A percentile compares a stretch with the other conserved stretches of the same genome.
Conservation (phyloP, 164 flowering plant genomes). For the Berberis thunbergii region DNA sequence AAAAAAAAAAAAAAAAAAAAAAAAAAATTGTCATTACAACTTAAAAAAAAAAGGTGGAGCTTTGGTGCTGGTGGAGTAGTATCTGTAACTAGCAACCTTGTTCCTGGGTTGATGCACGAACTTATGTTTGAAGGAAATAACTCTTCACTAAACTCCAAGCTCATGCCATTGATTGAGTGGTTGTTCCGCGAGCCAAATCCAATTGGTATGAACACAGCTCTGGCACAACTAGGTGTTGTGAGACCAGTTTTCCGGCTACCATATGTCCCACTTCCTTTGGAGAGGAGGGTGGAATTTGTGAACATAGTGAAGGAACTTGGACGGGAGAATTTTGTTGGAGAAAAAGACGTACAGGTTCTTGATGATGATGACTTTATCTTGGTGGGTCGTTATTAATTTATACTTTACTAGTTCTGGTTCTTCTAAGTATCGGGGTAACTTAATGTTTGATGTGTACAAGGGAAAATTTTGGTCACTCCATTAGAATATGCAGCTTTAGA, state of each 20-base stretch:
- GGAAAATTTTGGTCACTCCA: no score
- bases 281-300: conserved; percentile 67
- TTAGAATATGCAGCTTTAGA: no score
- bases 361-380: conserved; percentile 67
- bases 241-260: conserved; percentile 86
- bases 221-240: conserved; percentile 81
- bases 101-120: conserved; percentile 62
- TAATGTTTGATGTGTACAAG: no score
- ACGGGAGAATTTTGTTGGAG: conserved; percentile 70
- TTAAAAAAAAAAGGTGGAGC: no score
- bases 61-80: conserved; percentile 74
- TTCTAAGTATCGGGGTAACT: neutral
- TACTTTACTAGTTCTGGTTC: neutral
- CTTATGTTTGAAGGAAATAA: conserved; percentile 65
- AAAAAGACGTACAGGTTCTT: conserved; percentile 67
- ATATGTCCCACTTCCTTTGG: conserved; percentile 68
- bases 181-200: conserved; percentile 80
- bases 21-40: no score
- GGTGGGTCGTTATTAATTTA: conserved; percentile 48
- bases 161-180: conserved; percentile 71
- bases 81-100: conserved; percentile 71
- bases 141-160: conserved; percentile 39
- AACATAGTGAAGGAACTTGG: conserved; percentile 69
- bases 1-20: no score
- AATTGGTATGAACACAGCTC: conserved; percentile 70